Base-by-base conservation (phyloP, 805 yeast genomes). In the Cyberlindnera japonica region DNA sequence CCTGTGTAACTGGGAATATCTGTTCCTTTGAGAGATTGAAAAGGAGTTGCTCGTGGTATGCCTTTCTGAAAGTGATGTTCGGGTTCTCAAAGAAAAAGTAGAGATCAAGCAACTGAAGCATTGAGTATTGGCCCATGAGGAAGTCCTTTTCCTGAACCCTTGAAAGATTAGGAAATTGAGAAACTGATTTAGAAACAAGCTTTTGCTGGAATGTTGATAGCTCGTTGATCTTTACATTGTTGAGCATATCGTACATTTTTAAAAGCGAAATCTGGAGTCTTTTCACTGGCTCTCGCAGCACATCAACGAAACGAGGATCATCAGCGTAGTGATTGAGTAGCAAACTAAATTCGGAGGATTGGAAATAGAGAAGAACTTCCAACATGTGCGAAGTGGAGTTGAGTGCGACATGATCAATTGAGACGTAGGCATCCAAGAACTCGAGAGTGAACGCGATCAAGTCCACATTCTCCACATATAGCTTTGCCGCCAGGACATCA, bases 21-120 rank as follows among this genome's bases (percentile, higher is more conserved):
- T 81, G 55, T 1, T 85, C 82, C 54, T 78, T 63, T 39, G 68
- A 69, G 40, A 72, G 69, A 35, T 79, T 75, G 68, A 83, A 79
- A 62, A 83, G 65, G 35, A 79, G 63, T 49, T 81, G 86, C 54
- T 83, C 87, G 39, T 74, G 76, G 53, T 72, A 79, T 22, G 69
- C 61, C 59, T 81, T 81, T 45, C 74, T 78, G 62, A 82, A 82
- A 0, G 80, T 64, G 54, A 76, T 68, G 54, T 78, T 77, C 14
- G 80, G 68, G 48, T 73, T 76, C 43, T 71, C 72, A 29, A 81
- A 59, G 53, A 82, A 79, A 26, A 69, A 64, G 45, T 71, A 67
- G 36, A 81, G 61, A 51, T 78, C 80, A 60, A 75, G 67, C 3
- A 79, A 72, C 34, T 74, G 69, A 34, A 77, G 63, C 18, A 78